Evolutionary conservation across 495 filamentous ascomycete genomes (phyloP), one percentile per base, ranked within the genome.

Genomic region (Chaetomidium leptoderma): DNA sequence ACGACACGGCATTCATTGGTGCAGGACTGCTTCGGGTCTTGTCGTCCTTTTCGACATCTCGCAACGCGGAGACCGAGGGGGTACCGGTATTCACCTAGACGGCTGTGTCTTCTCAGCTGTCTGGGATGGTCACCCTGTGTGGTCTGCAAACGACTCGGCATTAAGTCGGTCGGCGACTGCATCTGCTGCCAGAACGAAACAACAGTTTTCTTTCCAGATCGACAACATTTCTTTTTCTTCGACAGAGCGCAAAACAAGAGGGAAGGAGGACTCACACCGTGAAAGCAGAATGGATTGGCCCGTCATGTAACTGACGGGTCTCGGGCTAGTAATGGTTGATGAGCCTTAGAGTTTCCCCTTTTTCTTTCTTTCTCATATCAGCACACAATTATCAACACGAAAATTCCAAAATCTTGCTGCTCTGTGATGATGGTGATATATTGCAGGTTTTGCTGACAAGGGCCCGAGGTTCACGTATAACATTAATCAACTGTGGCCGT

Each of bases 41-140:
- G 52, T 54, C 40, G 27, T 44, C 51, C 17, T 10, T n/a, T 27
- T 44, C 52, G 52, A 36, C 52, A 44, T 26, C 40, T 7, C 27
- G 27, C 39, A 35, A 13, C 16, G 17, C 19, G 39, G 21, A 27
- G 35, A 44, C 39, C 37, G 6, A 43, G 9, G 6, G 35, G 23
- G 19, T 32, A 45, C 39, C 14, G 29, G 27, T 33, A 33, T 6
- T 23, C 19, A 35, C 42, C 27, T n/a, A 45, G 52, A 26, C 27
- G 16, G 52, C 39, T 54, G 52, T 32, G 26, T 30, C 27, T 47
- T 47, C 27, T 29, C 44, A 47, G 44, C 30, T 43, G 52, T 54
- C 52, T 23, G 27, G 40, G 14, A 16, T n/a, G 40, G 26, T 29
- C 52, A 43, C 26, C 10, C 44, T 14, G 17, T 47, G 44, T 47